Base-by-base conservation (phyloP, 768 basidiomycete genomes). In the Exidia glandulosa region DNA sequence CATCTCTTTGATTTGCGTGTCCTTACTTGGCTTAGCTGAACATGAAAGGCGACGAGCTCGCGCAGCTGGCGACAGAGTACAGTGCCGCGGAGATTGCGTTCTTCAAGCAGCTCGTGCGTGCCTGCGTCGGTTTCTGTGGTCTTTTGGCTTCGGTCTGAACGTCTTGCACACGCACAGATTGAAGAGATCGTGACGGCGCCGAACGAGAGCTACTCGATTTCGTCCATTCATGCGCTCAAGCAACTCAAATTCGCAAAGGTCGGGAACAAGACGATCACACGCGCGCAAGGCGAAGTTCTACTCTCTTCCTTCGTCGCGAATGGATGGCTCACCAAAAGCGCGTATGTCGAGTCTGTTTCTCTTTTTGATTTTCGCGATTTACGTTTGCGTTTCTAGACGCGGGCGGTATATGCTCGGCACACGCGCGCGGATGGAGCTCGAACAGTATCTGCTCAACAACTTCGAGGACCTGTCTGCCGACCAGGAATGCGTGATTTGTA, bases 161-260 rank as follows among this genome's bases (percentile, higher is more conserved):
- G 5, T 12, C 33, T 29, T 34, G 2, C n/a, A 31, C 30, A n/a
- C 14, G 25, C 27, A 3, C 65, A 94, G 92, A 79, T 94, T 41
- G 88, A 93, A 66, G 86, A 88, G 72, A 93, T 95, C 65, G 87
- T 94, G 81, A 76, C 86, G 19, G 88, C 91, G 6, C 83, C 88
- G 5, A 77, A 78, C 45, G 82, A 86, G 66, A 74, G 86, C 0
- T 95, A 79, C 69, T 91, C 85, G 19, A 78, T 91, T 12, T 86
- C 88, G 0, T 90, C 89, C 3, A 72, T 89, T 29, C 85, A 83
- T 2, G 90, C 90, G 0, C 74, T 91, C 45, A 83, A 89, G 52
- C 86, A 90, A 70, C 74, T 90, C 50, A 84, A 83, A 61, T 68
- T 70, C 57, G 66, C 72, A 3, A 85, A 75, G 62, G 30, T 27